Conservation (phyloP, 1,139 yeast species). For the Meyerozyma sp. region DNA sequence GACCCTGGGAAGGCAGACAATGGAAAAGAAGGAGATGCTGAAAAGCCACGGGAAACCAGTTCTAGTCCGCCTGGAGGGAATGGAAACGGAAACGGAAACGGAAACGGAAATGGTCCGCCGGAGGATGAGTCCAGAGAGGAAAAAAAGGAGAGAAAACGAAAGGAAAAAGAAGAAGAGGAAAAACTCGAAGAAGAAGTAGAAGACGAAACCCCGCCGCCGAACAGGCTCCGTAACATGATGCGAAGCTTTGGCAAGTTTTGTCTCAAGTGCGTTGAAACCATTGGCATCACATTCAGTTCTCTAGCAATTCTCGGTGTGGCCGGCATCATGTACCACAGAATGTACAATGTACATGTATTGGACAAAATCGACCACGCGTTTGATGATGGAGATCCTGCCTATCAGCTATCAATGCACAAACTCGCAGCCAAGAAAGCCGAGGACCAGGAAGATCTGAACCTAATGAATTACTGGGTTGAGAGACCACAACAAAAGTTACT, state of each 20-base stretch:
- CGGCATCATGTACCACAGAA: slow-evolving; percentile 63
- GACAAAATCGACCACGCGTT: slow-evolving; percentile 65
- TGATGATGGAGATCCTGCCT: slow-evolving; percentile 62
- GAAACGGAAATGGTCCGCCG: slow-evolving; percentile 1
- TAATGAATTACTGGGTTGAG: slow-evolving; percentile 52
- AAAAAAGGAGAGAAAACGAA: slow-evolving; percentile 4
- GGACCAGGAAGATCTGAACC: slow-evolving; percentile 18
- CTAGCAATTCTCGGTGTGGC: slow-evolving; percentile 66
- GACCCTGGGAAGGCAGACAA: neutral
- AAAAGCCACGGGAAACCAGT: slow-evolving; percentile 2
- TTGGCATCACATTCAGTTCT: slow-evolving; percentile 73
- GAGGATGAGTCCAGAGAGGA: slow-evolving; percentile 2
- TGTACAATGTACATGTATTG: slow-evolving; percentile 56
- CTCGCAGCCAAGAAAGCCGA: slow-evolving; percentile 28
- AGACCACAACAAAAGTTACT: slow-evolving; percentile 64
- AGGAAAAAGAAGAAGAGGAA: slow-evolving; percentile 11
- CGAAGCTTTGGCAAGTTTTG: slow-evolving; percentile 23
- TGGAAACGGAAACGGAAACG: slow-evolving; percentile 3
- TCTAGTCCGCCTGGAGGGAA: slow-evolving; percentile 2
- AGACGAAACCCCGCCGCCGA: slow-evolving; percentile 7
- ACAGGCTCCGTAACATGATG: slow-evolving; percentile 7
- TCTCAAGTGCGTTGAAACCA: slow-evolving; percentile 62
- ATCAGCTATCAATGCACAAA: slow-evolving; percentile 50
- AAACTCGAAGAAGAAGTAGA: slow-evolving; percentile 8
- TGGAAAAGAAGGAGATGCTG: slow-evolving; percentile 1